Evolutionary conservation across 139 green algal species (phyloP), one percentile per base, ranked within the genome.

Genomic region (Picochlorum sp.): DNA sequence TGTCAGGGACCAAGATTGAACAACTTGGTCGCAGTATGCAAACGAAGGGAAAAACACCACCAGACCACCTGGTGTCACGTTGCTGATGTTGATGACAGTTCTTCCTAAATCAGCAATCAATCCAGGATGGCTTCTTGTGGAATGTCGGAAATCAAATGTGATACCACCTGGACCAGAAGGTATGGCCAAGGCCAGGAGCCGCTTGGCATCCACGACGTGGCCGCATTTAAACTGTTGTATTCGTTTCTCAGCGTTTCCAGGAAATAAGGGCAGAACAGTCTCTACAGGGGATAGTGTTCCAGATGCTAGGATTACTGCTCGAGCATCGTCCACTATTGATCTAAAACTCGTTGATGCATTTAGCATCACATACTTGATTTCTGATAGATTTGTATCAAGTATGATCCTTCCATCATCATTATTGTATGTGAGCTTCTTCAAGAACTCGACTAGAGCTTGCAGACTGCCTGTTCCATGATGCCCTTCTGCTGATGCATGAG

Each of bases 1-100:
- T 6, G 56, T 83, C 15, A 24, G 41, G 15, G 63, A 44, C 90
- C 89, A 96, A 15, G 44, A 78, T 26, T 26, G 26, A 11, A 57
- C 26, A 45, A 88, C 64, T 49, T 79, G 61, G 13, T 86, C 79
- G 5, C 74, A 49, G 62, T 96, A 92, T 0, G 62, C 68, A 72
- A 95, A 97, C 30, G 86, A 96, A 2, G 92, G 88, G 30, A 92
- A 88, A 73, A 99, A 99, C 6, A 83, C 83, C 15, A 97, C 85
- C 26, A 96, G 57, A 0, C 94, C 93, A 41, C 67, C 72, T 14
- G 67, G 72, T 13, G 47, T 41, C 54, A 55, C 58, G 15, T 14
- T 62, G 62, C 77, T 84, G 24, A 90, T 54, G 45, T 95, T 92
- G 13, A 84, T 13, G 45, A 94, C 68, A 67, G 93, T 67, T 44